Evolutionary conservation across 2,329 filamentous ascomycete genomes (phyloP), one percentile per base, ranked within the genome.

Genomic region (Botryotinia calthae): DNA sequence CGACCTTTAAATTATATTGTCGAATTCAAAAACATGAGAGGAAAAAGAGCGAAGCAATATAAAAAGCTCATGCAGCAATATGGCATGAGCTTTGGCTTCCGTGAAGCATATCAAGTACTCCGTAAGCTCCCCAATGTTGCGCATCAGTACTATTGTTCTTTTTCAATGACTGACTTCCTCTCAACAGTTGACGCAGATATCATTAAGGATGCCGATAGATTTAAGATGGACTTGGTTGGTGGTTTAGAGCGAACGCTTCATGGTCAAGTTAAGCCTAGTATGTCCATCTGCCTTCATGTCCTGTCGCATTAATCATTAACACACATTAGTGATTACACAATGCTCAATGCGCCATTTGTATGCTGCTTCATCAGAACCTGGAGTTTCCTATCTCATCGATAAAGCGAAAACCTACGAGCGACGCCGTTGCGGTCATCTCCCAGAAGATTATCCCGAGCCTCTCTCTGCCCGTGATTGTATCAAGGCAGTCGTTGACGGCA

Each of bases 11-110:
- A 48, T 37, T 51, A 42, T 31, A 4, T 59, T 66, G 51, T 16
- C 31, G 12, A 40, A 34, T 46, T 48, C 61, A 58, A 82, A 87
- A 79, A 66, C 8, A 92, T 91, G 88, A 86, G 89, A 79, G 90
- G 89, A 71, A 93, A 93, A 83, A 86, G 89, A 74, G 87, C 85
- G 59, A 91, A 93, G 83, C 90, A 91, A 79, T 94, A 94, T 82
- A 89, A 91, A 81, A 98, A 98, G 89, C 90, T 98, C 80, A 97
- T 99, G 91, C 91, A 94, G 83, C 91, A 95, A 81, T 97, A 95
- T 87, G 90, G 91, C 80, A 87, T 95, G 82, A 90, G 90, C 74
- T 98, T 97, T 81, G 91, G 92, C 74, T 98, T 98, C 82, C 93
- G 95, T 78, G 93, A 96, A 83, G 94, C 96, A 18, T 98, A 98